A percentile compares a stretch with the other conserved stretches of the same genome.
Evolutionary conservation across 352 stramenopile species (phyloP).

Genomic region (Globisporangium paroecandrum): DNA sequence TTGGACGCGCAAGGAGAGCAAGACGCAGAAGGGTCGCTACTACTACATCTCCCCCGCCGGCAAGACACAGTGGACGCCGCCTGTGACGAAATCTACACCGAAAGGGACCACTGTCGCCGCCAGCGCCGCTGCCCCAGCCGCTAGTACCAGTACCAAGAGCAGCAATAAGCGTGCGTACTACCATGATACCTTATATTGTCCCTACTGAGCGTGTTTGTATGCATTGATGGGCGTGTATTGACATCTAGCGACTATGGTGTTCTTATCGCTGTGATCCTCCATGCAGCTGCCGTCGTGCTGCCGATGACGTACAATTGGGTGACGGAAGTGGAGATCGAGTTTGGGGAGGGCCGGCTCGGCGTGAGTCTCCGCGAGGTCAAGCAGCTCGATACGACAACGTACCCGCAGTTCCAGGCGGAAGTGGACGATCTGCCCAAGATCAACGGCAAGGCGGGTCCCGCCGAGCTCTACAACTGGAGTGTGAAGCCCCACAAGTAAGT

Average conservation of each 20-base stretch:
- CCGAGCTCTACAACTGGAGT: conserved; percentile 88
- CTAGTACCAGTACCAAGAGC: not conserved
- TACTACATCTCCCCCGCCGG: conserved; percentile 82
- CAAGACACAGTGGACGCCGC: conserved; percentile 82
- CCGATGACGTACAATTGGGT: conserved; percentile 77
- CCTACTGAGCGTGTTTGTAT: not conserved
- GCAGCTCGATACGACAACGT: conserved; percentile 74
- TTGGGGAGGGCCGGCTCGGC: conserved; percentile 73
- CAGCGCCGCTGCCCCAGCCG: too few relatives aligned
- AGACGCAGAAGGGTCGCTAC: conserved; percentile 80
- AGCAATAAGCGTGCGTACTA: conserved; percentile 1
- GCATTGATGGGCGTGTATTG: not conserved
- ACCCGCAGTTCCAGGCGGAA: conserved; percentile 85
- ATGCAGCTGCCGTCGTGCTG: conserved; percentile 12
- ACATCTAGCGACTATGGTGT: not conserved
- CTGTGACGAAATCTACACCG: conserved; percentile 21
- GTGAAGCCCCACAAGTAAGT: conserved; percentile 70
- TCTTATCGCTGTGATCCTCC: not conserved
- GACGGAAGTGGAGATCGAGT: conserved; percentile 83
- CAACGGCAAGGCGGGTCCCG: conserved; percentile 75
- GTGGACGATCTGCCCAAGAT: conserved; percentile 87
- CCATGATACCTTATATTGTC: not conserved
- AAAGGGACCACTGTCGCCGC: not conserved
- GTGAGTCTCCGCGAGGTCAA: conserved; percentile 77
- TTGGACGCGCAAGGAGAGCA: conserved; percentile 84